A percentile compares a stretch with the other conserved stretches of the same genome.
Conservation (phyloP, 2,329 filamentous ascomycete species). For the Curvularia hawaiiensis region DNA sequence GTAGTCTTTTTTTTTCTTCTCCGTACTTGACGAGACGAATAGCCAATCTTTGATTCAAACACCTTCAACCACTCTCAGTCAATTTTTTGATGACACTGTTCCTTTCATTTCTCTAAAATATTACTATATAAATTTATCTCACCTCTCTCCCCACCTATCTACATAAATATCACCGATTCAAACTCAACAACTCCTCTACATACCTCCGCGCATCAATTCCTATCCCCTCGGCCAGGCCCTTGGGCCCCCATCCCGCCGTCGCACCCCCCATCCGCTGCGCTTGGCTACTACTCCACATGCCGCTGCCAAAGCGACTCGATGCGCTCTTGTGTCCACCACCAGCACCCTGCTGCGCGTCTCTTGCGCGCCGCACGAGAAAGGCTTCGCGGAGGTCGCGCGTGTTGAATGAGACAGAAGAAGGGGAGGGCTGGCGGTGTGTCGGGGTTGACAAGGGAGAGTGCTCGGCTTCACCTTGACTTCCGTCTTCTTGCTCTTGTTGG, state of each 20-base stretch:
- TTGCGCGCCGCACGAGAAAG: conserved; percentile 49
- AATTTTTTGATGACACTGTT: too few species aligned
- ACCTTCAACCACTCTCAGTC: too few species aligned
- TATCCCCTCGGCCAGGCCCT: conserved; percentile 71
- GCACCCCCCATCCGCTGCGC: conserved; percentile 45
- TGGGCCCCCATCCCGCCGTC: conserved; percentile 60
- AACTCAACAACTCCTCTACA: conserved; percentile 71
- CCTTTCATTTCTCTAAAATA: too few species aligned
- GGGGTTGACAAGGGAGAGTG: neutral
- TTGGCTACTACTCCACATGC: conserved; percentile 38
- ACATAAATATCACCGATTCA: conserved; percentile 49
- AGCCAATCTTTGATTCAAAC: too few species aligned
- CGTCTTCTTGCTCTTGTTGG: conserved; percentile 8
- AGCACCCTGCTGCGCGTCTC: conserved; percentile 30
- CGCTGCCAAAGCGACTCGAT: conserved; percentile 36
- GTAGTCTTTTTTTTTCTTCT: neutral
- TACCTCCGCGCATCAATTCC: conserved; percentile 78
- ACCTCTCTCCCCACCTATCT: too few species aligned
- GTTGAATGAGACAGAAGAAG: conserved; percentile 28
- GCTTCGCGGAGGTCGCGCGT: conserved; percentile 47
- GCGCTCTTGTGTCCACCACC: conserved; percentile 9
- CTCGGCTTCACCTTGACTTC: too few species aligned
- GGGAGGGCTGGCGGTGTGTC: conserved; percentile 1
- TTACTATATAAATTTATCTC: too few species aligned
- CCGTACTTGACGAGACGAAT: neutral